Base-by-base conservation (phyloP, 805 yeast species). In the Sugiyamaella americana region DNA sequence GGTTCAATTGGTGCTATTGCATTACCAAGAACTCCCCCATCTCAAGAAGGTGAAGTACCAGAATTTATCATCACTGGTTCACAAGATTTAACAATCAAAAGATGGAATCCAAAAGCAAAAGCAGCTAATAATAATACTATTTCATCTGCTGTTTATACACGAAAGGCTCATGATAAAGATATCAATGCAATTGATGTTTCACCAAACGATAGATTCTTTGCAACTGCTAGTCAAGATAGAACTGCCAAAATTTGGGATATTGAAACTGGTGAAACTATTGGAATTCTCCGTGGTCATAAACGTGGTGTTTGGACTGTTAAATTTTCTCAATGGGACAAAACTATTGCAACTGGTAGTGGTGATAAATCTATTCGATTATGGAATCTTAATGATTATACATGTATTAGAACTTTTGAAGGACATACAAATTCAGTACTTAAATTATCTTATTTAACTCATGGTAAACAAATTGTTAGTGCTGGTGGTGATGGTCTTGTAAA, bases 401-500 rank as follows among this genome's bases (percentile, higher is more conserved):
- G 96, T 59, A 60, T 75, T 26, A 79, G 80, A 57, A 93, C 96
- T 2, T 81, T 89, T 61, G 97, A 93, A 67, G 96, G 98, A 2
- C 97, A 89, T 64, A 78, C 95, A 10, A 91, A 88, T 59, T 84
- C 97, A 0, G 89, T 93, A 2, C 93, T 91, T 65, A 77, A 93
- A 65, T 83, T 83, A 40, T 70, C 75, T 24, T 87, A 87, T 59
- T 70, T 85, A 49, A 78, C 80, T 52, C 73, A 72, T 42, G 80
- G 82, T 54, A 76, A 76, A 43, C 93, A 85, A 62, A 58, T 91
- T 3, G 73, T 63, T 26, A 63, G 83, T 37, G 77, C 88, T 18
- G 97, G 96, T 37, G 98, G 98, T 11, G 98, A 93, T 67, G 98
- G 98, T 1, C 74, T 93, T 43, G 75, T 93, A 48, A 91, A 93